phyloP scores from a whole-genome alignment of 2,329 filamentous ascomycete species.

The Akanthomyces lecanii region DNA sequence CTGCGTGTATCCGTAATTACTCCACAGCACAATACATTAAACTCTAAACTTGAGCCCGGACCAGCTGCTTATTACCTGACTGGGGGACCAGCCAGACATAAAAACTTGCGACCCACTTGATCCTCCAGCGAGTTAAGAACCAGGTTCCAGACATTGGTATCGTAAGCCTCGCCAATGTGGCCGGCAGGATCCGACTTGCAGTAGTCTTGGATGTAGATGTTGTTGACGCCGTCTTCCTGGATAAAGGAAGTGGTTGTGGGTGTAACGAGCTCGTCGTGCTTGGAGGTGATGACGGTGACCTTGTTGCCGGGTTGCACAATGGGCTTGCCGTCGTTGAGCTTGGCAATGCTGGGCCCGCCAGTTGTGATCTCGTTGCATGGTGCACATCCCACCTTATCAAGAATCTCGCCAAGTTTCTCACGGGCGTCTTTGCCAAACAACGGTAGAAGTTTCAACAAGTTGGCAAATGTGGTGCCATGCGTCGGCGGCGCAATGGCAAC shows the following conservation, averaged over 20 bases:
- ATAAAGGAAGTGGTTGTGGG: conserved; percentile 16
- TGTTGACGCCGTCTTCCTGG: conserved; percentile 19
- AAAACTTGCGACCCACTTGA: conserved; percentile 16
- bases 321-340: conserved; percentile 17
- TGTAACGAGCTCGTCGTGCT: conserved; percentile 19
- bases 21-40: neutral
- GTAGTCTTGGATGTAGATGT: conserved; percentile 21
- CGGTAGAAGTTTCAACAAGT: conserved; percentile 18
- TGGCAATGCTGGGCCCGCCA: conserved; percentile 16
- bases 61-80: neutral
- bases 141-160: conserved; percentile 20
- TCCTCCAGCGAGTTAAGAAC: conserved; percentile 19
- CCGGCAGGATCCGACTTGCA: conserved; percentile 20
- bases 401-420: conserved; percentile 1
- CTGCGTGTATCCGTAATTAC: neutral
- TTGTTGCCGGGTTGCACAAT: conserved; percentile 21
- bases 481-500: conserved; percentile 21
- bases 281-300: conserved; percentile 20
- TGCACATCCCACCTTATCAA: conserved; percentile 20
- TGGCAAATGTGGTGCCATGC: conserved; percentile 23
- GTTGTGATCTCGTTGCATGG: conserved; percentile 21
- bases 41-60: neutral
- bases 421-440: neutral
- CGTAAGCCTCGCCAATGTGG: conserved; percentile 20
- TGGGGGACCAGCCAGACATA: conserved; percentile 6